Evolutionary conservation across 306 rosid species (phyloP), one percentile per base, ranked within the genome.

Genomic region (Malus orientalis): DNA sequence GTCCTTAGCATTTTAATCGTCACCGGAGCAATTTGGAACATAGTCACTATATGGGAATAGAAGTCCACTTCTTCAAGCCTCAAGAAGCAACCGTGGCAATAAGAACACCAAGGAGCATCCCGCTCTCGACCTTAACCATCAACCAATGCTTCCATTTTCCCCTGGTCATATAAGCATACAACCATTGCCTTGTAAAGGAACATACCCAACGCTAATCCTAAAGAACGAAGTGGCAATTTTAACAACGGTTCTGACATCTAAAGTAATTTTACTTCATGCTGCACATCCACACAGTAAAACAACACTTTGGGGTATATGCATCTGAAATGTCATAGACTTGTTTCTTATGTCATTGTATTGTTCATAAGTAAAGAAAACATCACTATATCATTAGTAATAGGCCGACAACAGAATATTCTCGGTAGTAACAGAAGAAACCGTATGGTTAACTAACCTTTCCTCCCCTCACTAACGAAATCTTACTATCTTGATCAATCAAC

Each of bases 11-110:
- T 86, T 15, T 76, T 83, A 36, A 89, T 89, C 55, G 74, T 90
- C 59, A 79, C 83, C 4, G 93, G 87, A 49, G 96, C 97, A 69
- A 85, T 93, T 70, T 89, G 96, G 97, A 74, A 51, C 29, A 82
- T 87, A 33, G 90, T 76, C 44, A 85, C 71, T 22, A 63, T 27
- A 63, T 45, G 53, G 92, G 96, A 61, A 81, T 93, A 55, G 58
- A 81, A 64, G 80, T 86, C 77, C 85, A 87, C 79, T 90, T 90
- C 85, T 91, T 93, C 80, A 85, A 81, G 75, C 96, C 97, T 53
- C 29, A 88, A 47, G 86, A 79, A 70, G 65, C 32, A 78, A 68
- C 25, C 25, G 11, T 40, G 13, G 22, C 42, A 61, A 36, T 9
- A 65, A 45, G 27, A 49, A 29, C 19, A 4, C 38, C 4, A 42